Base-by-base conservation (phyloP, 2,329 filamentous ascomycete genomes). In the Diplocarpon rosae region DNA sequence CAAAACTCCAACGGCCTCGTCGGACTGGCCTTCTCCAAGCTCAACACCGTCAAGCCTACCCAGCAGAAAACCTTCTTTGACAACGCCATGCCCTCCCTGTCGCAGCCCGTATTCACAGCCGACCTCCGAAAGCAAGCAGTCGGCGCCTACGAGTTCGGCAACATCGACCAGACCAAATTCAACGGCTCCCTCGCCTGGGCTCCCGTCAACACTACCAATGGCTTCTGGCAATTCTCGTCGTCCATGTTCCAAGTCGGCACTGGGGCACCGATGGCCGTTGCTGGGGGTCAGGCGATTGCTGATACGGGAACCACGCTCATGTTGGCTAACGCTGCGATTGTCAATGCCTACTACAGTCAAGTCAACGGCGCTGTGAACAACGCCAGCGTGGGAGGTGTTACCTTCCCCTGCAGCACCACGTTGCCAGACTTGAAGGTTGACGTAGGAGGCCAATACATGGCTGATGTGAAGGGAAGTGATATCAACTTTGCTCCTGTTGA, bases 101-200 rank as follows among this genome's bases (percentile, higher is more conserved):
- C 52, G n/a, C 36, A 76, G 81, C 72, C 71, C 10, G 59, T 82
- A 33, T 80, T 81, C 61, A 75, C 76, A 9, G 75, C 71, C 36
- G 65, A 67, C 49, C 64, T 77, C 46, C 71, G 71, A 58, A 64
- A 69, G 42, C 64, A 66, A 48, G 52, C 58, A 7, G 57, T 65
- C 5, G 70, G 73, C 35, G 64, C 64, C 35, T 78, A 76, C 63
- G 68, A 73, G 55, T 78, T 78, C 51, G 75, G 75, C 39, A 72
- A 63, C 62, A 73, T 78, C 52, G 70, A 78, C 62, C 53, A 47
- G 14, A 62, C 63, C 48, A 71, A 71, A 56, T 76, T 74, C 67
- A 71, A 67, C 3, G 75, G 75, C 38, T 47, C 59, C 27, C 69
- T 80, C 53, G 64, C 62, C 49, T 80, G 75, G 62, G 63, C 68